Evolutionary conservation across 2,329 filamentous ascomycete species (phyloP).

Genomic region (Trichoderma cornu-damae): DNA sequence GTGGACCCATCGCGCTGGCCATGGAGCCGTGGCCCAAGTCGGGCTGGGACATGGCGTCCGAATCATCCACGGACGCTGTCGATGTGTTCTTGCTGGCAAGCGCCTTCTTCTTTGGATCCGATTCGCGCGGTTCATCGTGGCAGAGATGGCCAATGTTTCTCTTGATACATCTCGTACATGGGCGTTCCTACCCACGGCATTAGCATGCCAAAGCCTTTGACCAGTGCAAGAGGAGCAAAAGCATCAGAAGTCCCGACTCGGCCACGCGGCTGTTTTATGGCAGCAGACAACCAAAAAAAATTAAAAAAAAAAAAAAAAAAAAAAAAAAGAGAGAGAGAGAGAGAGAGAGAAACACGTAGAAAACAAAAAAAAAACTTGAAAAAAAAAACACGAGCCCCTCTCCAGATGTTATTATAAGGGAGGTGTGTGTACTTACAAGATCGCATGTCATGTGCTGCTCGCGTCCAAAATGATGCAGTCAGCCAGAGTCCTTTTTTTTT

Average conservation of each 20-base stretch:
- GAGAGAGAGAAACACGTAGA: too few relatives aligned
- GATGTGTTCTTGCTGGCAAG: constrained; percentile 37
- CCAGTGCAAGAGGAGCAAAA: neutral
- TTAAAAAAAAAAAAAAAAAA: neutral
- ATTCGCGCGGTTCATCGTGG: constrained; percentile 92
- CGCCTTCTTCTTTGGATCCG: constrained; percentile 74
- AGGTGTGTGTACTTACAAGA: constrained; percentile 67
- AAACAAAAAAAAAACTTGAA: too few relatives aligned
- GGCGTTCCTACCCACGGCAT: constrained; percentile 64
- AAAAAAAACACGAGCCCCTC: neutral
- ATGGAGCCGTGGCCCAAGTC: constrained; percentile 53
- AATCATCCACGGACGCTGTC: constrained; percentile 55
- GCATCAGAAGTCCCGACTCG: neutral
- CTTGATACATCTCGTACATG: constrained; percentile 96
- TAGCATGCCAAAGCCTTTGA: constrained; percentile 21
- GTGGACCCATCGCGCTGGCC: constrained; percentile 51
- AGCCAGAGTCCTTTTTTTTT: constrained; percentile 22
- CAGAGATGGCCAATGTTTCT: constrained; percentile 97
- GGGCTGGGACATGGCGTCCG: constrained; percentile 45
- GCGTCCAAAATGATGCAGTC: constrained; percentile 24
- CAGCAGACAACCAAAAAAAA: too few relatives aligned
- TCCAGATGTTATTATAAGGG: neutral
- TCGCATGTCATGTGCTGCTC: constrained; percentile 85
- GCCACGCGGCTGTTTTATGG: neutral
- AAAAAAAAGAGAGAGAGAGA: neutral